Evolutionary conservation across 768 basidiomycete genomes (phyloP).

Genomic region (Termitomyces titanicus): DNA sequence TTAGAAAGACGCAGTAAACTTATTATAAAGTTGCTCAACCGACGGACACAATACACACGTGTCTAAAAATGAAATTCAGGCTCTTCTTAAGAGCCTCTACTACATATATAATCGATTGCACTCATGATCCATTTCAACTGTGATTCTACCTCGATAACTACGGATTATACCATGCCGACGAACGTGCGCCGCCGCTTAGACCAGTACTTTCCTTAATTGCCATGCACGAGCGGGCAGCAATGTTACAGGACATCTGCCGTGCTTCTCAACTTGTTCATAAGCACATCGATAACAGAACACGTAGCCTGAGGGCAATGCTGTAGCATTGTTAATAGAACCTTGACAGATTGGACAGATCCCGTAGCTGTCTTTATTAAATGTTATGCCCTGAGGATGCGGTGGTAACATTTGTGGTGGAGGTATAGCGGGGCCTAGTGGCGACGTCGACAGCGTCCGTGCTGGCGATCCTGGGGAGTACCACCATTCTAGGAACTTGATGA

Average conservation of each 20-base stretch:
- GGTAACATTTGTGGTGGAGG: slow-evolving; percentile 74
- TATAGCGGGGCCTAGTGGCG: slow-evolving; percentile 62
- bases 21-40: not conserved
- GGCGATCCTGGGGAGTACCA: slow-evolving; percentile 97
- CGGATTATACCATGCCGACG: slow-evolving; percentile 22
- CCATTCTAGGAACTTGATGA: slow-evolving; percentile 97
- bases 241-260: slow-evolving; percentile 85
- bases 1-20: not conserved
- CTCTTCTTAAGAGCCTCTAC: not conserved
- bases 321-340: slow-evolving; percentile 75
- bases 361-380: slow-evolving; percentile 60
- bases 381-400: slow-evolving; percentile 70
- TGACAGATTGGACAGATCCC: slow-evolving; percentile 87
- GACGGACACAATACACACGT: slow-evolving; percentile 20
- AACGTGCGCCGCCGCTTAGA: slow-evolving; percentile 59
- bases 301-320: slow-evolving; percentile 88
- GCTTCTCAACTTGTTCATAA: slow-evolving; percentile 74
- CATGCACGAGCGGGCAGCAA: slow-evolving; percentile 70
- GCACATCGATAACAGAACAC: slow-evolving; percentile 94
- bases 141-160: slow-evolving; percentile 16
- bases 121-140: slow-evolving; percentile 11
- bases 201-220: slow-evolving; percentile 84
- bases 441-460: slow-evolving; percentile 64
- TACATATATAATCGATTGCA: slow-evolving; percentile 5
- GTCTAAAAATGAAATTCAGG: slow-evolving; percentile 15